A percentile compares a stretch with the other conserved stretches of the same genome.
These are phyloP conservation scores for Parasitella parasitica DNA, from an alignment of 371 early-diverging fungal genomes.

Conservation along the genomic window DNA sequence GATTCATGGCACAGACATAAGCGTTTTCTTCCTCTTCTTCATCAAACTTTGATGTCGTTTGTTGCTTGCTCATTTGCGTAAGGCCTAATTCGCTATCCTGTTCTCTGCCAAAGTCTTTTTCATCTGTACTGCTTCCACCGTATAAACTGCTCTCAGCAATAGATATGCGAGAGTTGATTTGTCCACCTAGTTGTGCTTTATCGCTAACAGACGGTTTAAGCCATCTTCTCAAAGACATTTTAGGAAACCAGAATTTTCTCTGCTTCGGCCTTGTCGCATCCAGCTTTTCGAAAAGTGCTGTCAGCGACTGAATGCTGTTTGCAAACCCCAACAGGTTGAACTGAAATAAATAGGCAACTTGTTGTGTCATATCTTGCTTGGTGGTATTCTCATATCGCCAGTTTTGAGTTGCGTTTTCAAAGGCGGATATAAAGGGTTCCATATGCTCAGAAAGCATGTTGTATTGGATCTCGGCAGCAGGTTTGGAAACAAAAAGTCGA, in stretches of 20 bases:
- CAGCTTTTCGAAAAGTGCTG: slow-evolving; percentile 11
- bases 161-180: neutral
- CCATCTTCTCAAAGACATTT: slow-evolving; percentile 19
- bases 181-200: slow-evolving; percentile 20
- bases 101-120: neutral
- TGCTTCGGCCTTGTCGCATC: slow-evolving; percentile 3
- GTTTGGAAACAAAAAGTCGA: slow-evolving; percentile 12
- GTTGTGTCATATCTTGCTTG: neutral
- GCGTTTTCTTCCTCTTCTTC: neutral
- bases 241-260: slow-evolving; percentile 24
- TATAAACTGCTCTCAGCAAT: neutral
- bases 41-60: neutral
- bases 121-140: neutral
- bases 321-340: slow-evolving; percentile 25
- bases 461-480: neutral
- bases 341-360: slow-evolving; percentile 9
- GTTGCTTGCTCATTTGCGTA: neutral
- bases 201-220: slow-evolving; percentile 8
- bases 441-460: neutral
- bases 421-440: neutral
- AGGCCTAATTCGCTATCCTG: slow-evolving; percentile 3
- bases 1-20: neutral
- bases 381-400: neutral
- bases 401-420: neutral
- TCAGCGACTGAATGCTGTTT: slow-evolving; percentile 2